Percentiles rank a stretch among this genome's conserved stretches.
Conservation (phyloP, 345 rosid genomes). For the Melaleuca quinquenervia region DNA sequence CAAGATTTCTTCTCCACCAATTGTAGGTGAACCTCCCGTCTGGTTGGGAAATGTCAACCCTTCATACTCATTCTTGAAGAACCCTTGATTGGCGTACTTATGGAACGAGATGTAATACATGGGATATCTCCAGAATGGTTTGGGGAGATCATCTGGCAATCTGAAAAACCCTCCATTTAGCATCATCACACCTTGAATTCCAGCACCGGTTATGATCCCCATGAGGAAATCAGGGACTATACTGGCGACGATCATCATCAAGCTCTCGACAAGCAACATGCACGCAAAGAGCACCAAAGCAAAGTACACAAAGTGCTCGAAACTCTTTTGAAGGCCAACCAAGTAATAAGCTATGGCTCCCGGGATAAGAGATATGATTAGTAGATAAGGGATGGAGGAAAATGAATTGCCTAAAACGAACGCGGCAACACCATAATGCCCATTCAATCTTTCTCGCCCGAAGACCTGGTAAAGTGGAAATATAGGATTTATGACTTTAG, state of each 20-base stretch:
- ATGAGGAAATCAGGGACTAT: background rate
- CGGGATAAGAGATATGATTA: background rate
- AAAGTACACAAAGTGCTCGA: constrained; percentile 30
- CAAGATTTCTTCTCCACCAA: constrained; percentile 15
- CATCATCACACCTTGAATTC: background rate
- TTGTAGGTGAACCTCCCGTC: background rate
- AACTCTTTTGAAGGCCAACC: background rate
- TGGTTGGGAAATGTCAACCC: constrained; percentile 5
- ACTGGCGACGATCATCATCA: background rate
- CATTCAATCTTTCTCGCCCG: constrained; percentile 40
- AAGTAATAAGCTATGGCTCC: background rate
- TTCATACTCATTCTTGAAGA: constrained; percentile 22
- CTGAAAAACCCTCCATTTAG: background rate
- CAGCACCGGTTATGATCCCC: background rate
- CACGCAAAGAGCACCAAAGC: constrained; percentile 15
- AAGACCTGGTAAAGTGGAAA: constrained; percentile 14
- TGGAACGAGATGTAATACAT: constrained; percentile 29
- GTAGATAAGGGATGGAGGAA: constrained; percentile 15
- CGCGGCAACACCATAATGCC: constrained; percentile 39
- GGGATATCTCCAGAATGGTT: background rate
- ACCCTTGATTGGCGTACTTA: constrained; percentile 17
- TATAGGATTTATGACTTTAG: background rate
- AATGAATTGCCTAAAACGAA: constrained; percentile 38
- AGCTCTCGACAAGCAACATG: background rate
- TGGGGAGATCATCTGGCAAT: background rate